Base-by-base conservation (phyloP, 2,329 filamentous ascomycete genomes). In the Neocatenulostroma microsporum region DNA sequence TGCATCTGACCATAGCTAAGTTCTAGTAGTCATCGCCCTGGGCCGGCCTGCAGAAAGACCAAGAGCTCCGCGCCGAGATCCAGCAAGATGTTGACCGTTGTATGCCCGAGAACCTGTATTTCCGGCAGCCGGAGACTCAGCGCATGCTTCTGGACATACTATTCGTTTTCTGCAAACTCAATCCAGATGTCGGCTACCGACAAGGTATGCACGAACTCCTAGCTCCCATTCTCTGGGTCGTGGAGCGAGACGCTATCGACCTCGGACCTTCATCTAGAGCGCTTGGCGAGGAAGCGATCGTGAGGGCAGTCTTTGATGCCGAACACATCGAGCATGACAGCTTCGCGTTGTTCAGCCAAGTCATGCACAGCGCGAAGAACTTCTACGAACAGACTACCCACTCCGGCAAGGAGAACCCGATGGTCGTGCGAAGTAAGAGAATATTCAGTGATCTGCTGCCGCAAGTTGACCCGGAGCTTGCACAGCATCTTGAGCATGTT, bases 131-230 rank as follows among this genome's bases (percentile, higher is more conserved):
- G 10, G 66, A 72, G 11, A 84, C 84, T 1, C 91, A 96, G 59
- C 72, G 70, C 27, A 83, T 85, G 61, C 80, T 98, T 51, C 66
- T 93, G 21, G 84, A 98, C 55, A 79, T 95, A 21, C 69, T 98
- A 21, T 98, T 96, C 61, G 75, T 98, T 47, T 96, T 88, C 63
- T 91, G 87, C 65, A 96, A 94, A 61, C 73, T 93, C 36, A 85
- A 96, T 54, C 85, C 85, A 2, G 78, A 82, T 48, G 73, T 86
- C 36, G 86, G 86, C 12, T 98, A 98, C 58, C 78, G 91, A n/a
- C 91, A 98, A 64, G 91, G 91, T 9, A 98, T 98, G 89, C 91
- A 98, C 58, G 91, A 98, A 62, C 69, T 98, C 28, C 70, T 96
- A 11, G 91, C 91, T 0, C 88, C 91, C 0, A 78, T 98, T 24